phyloP scores from a whole-genome alignment of 169 alveolate species.

The Cryptosporidium baileyi region DNA sequence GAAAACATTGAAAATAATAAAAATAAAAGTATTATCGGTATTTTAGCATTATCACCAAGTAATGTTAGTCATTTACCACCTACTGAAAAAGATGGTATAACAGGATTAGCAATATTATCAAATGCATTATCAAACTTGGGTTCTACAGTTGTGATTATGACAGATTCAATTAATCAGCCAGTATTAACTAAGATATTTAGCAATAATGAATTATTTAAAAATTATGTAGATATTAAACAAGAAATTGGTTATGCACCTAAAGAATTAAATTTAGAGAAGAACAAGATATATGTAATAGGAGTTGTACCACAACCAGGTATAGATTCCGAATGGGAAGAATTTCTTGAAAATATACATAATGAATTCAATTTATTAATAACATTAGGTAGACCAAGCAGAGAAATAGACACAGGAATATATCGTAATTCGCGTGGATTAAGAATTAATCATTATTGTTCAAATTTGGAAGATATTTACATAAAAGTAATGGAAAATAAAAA shows the following conservation, averaged over 20 bases:
- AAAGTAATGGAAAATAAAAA: constrained; percentile 2
- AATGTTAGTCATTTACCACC: constrained; percentile 68
- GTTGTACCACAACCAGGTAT: constrained; percentile 68
- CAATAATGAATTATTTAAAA: neutral
- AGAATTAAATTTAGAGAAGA: constrained; percentile 5
- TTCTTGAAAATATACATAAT: constrained; percentile 20
- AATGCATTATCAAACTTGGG: constrained; percentile 63
- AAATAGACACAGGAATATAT: constrained; percentile 37
- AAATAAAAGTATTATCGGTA: neutral
- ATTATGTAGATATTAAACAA: constrained; percentile 47
- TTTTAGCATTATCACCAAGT: constrained; percentile 52
- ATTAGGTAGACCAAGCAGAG: constrained; percentile 46
- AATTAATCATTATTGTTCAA: constrained; percentile 60
- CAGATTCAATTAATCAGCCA: constrained; percentile 67
- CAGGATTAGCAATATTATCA: constrained; percentile 27
- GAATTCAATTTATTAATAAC: constrained; percentile 1
- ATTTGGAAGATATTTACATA: constrained; percentile 22
- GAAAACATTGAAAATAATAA: neutral
- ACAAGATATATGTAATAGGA: constrained; percentile 44
- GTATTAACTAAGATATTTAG: constrained; percentile 1
- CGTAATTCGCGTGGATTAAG: constrained; percentile 36
- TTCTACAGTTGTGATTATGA: constrained; percentile 42
- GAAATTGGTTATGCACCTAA: constrained; percentile 64
- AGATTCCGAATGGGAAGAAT: constrained; percentile 53
- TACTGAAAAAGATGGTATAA: constrained; percentile 54